Evolutionary conservation across 495 filamentous ascomycete genomes (phyloP).

Genomic region (Beverwykella pulmonaria): DNA sequence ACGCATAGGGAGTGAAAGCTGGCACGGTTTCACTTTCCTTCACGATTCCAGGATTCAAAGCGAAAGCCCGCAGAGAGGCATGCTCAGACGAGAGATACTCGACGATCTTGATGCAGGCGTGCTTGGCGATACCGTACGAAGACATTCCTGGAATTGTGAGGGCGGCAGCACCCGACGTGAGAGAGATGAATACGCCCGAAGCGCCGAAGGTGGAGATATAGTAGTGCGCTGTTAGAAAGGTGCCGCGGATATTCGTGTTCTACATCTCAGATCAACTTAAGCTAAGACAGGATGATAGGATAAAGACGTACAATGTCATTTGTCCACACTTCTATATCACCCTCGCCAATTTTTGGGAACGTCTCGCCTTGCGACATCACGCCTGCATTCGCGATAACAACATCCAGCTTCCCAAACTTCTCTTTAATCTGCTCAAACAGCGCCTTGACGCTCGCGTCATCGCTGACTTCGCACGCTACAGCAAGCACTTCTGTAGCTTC

Average conservation of each 20-base stretch:
- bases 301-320: constrained; percentile 2
- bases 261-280: background rate
- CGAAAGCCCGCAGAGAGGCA: constrained; percentile 3
- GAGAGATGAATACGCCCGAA: background rate
- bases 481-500: background rate
- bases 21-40: background rate
- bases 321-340: background rate
- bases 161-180: background rate
- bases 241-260: constrained; percentile 6
- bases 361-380: background rate
- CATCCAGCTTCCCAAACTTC: constrained; percentile 9
- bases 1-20: background rate
- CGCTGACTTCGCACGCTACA: background rate
- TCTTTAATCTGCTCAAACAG: constrained; percentile 4
- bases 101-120: background rate
- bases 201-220: constrained; percentile 10
- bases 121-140: constrained; percentile 10
- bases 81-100: background rate
- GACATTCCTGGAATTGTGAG: constrained; percentile 3
- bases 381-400: constrained; percentile 17
- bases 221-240: constrained; percentile 7
- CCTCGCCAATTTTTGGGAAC: constrained; percentile 11
- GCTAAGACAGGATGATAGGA: background rate
- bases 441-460: background rate
- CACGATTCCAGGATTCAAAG: constrained; percentile 11